These are phyloP conservation scores for Naganishia randhawae DNA, from an alignment of 768 basidiomycete species.

Conservation along the genomic window DNA sequence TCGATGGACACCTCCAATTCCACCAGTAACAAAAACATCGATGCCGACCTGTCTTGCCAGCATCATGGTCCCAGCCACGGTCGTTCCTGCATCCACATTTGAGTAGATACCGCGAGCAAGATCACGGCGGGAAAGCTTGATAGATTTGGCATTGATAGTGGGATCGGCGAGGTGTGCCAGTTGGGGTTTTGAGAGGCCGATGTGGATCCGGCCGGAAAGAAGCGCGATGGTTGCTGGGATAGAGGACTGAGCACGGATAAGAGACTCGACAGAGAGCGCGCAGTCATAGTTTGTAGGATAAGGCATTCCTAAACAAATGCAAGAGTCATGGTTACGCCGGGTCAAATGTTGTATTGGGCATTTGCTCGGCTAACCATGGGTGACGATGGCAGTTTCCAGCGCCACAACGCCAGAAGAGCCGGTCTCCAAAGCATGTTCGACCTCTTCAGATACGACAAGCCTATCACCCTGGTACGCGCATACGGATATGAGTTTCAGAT, in stretches of 20 bases:
- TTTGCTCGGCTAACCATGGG: constrained; percentile 61
- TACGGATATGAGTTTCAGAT: not conserved
- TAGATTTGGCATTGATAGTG: constrained; percentile 41
- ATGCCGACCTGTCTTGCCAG: constrained; percentile 69
- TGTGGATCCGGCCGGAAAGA: constrained; percentile 74
- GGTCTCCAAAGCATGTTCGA: constrained; percentile 69
- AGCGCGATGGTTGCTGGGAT: constrained; percentile 88
- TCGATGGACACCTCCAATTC: constrained; percentile 81
- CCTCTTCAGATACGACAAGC: constrained; percentile 56
- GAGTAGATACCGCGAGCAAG: constrained; percentile 36
- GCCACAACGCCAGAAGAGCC: constrained; percentile 69
- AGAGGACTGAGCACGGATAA: constrained; percentile 58
- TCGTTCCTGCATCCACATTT: constrained; percentile 65
- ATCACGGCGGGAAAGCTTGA: constrained; percentile 48
- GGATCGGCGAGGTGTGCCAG: constrained; percentile 66
- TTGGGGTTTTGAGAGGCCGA: constrained; percentile 68
- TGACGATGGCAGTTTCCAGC: constrained; percentile 85
- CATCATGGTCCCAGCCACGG: constrained; percentile 54
- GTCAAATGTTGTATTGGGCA: not conserved
- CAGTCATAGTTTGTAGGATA: constrained; percentile 71
- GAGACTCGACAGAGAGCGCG: constrained; percentile 66
- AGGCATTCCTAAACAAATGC: constrained; percentile 59
- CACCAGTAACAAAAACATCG: constrained; percentile 75
- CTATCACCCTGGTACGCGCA: not conserved
- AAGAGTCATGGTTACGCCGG: no score